These are phyloP conservation scores for Chytriomyces sp. DNA, from an alignment of 192 early-diverging fungal genomes.

Conservation along the genomic window DNA sequence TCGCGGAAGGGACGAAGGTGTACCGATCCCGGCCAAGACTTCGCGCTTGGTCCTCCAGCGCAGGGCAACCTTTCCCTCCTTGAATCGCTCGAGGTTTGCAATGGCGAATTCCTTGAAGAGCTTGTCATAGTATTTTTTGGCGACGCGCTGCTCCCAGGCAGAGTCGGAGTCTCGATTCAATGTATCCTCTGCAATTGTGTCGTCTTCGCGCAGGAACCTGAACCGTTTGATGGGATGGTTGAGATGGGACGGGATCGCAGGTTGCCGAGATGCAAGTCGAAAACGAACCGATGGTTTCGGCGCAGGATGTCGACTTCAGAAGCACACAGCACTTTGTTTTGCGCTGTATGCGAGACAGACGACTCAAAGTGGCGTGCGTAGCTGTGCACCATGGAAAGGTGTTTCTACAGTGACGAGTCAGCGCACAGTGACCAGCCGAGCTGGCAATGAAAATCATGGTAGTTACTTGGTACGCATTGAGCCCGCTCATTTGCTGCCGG, in stretches of 20 bases:
- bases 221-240: neutral
- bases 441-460: neutral
- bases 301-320: constrained; percentile 69
- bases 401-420: constrained; percentile 33
- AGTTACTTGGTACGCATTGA: constrained; percentile 16
- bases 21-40: constrained; percentile 68
- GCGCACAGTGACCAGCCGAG: neutral
- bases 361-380: constrained; percentile 54
- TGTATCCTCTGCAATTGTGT: constrained; percentile 58
- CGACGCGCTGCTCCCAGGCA: constrained; percentile 74
- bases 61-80: constrained; percentile 69
- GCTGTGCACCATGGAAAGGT: constrained; percentile 62
- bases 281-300: constrained; percentile 65
- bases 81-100: constrained; percentile 71
- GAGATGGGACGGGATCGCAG: neutral
- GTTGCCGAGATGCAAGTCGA: neutral
- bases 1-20: neutral
- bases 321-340: too few relatives aligned
- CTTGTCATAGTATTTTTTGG: constrained; percentile 83
- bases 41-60: constrained; percentile 74
- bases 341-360: neutral
- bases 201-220: neutral
- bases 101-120: constrained; percentile 86
- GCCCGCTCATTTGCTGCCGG: neutral
- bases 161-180: constrained; percentile 28